Evolutionary conservation across 768 basidiomycete genomes (phyloP).

Genomic region (Amyloporia xantha): DNA sequence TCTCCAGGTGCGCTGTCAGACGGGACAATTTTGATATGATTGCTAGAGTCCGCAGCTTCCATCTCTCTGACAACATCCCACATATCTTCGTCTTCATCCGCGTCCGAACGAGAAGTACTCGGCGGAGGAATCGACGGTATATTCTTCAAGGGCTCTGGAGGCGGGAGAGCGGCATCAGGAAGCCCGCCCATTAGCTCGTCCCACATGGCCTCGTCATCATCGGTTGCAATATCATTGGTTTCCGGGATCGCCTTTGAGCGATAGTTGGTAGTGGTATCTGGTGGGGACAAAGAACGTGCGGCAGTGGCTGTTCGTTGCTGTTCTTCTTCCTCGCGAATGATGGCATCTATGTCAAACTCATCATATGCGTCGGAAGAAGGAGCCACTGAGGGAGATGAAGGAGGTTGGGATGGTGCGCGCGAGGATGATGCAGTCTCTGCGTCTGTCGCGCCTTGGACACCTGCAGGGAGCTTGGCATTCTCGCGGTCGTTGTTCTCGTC

Average conservation of each 20-base stretch:
- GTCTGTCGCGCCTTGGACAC: background rate
- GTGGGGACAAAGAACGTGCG: constrained; percentile 2
- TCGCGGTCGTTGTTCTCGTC: constrained; percentile 8
- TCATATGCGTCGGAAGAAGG: constrained; percentile 29
- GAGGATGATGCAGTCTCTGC: constrained; percentile 23
- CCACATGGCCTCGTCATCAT: constrained; percentile 21
- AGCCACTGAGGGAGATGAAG: constrained; percentile 31
- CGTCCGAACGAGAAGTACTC: constrained; percentile 15
- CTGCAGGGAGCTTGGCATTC: background rate
- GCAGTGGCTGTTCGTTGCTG: constrained; percentile 19
- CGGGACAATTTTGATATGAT: no score
- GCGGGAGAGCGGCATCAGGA: constrained; percentile 2
- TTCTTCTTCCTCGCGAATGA: constrained; percentile 40
- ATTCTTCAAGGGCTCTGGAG: background rate
- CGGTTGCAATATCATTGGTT: background rate
- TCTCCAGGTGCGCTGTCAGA: no score
- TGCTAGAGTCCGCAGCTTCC: constrained; percentile 25
- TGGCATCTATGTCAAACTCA: constrained; percentile 45
- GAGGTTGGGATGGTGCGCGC: constrained; percentile 34
- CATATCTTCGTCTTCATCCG: constrained; percentile 58
- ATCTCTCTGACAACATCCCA: constrained; percentile 63
- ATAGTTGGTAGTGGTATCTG: background rate
- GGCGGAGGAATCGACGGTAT: constrained; percentile 8
- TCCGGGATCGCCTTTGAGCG: background rate
- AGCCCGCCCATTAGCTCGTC: constrained; percentile 17